Evolutionary conservation across 108 stramenopile genomes (phyloP).

Genomic region (Aurantiochytrium sp.): DNA sequence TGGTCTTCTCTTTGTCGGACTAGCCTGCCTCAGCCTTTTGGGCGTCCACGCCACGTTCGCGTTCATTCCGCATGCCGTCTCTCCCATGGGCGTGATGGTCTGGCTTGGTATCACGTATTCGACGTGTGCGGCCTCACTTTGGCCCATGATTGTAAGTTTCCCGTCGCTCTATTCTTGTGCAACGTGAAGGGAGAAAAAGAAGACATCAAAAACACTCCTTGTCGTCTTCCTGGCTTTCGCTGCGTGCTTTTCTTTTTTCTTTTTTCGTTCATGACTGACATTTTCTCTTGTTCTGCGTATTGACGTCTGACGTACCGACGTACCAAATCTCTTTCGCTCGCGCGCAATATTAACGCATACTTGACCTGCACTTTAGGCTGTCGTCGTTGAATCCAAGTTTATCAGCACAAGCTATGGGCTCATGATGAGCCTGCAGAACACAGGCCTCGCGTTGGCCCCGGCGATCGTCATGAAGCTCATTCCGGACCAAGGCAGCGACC

Average conservation of each 20-base stretch:
- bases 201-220: too few relatives aligned
- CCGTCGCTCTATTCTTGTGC: not conserved
- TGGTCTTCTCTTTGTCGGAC: not conserved
- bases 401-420: not conserved
- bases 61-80: not conserved
- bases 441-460: not conserved
- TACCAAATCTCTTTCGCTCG: too few relatives aligned
- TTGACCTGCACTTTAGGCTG: not conserved
- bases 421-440: slow-evolving; percentile 14
- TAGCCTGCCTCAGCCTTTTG: not conserved
- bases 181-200: too few relatives aligned
- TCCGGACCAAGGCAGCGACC: not conserved
- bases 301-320: too few relatives aligned
- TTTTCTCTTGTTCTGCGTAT: too few relatives aligned
- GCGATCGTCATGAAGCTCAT: not conserved
- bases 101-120: slow-evolving; percentile 7
- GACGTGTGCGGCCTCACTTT: not conserved
- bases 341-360: not conserved
- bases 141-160: slow-evolving; percentile 20
- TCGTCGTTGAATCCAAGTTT: not conserved
- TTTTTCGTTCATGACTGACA: too few relatives aligned
- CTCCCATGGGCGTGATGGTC: slow-evolving; percentile 7
- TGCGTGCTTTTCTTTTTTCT: too few relatives aligned
- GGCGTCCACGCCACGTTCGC: slow-evolving; percentile 2
- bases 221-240: too few relatives aligned